Conservation (phyloP, 139 green algal species). For the Coccomyxa sp. region DNA sequence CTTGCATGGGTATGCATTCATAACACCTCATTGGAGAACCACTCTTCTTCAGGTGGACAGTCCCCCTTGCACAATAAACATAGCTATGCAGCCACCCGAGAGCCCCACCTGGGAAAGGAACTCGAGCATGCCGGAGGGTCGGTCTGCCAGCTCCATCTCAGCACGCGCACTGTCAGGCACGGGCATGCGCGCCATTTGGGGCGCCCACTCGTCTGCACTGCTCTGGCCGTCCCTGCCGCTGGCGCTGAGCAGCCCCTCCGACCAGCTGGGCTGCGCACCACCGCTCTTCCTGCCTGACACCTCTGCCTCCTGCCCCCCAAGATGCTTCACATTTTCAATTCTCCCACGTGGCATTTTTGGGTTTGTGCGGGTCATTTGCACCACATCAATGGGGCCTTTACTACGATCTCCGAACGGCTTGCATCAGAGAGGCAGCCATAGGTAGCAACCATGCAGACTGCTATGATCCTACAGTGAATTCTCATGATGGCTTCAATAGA, state of each 20-base stretch:
- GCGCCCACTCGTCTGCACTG: background rate
- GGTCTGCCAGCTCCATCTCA: constrained; percentile 22
- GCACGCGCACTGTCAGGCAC: background rate
- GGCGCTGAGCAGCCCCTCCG: background rate
- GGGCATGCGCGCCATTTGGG: constrained; percentile 8
- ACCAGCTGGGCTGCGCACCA: background rate
- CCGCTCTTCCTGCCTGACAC: background rate
- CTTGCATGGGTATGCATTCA: too few species aligned
- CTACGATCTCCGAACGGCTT: too few species aligned
- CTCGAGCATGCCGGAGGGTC: constrained; percentile 5
- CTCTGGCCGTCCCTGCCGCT: background rate
- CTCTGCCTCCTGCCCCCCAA: too few species aligned
- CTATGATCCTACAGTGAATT: too few species aligned
- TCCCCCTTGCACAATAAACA: background rate
- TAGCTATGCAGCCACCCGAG: background rate
- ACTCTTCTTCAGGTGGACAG: constrained; percentile 1
- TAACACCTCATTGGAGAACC: too few species aligned
- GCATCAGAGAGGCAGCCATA: too few species aligned
- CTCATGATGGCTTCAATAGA: too few species aligned
- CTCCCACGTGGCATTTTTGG: too few species aligned
- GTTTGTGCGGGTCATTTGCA: too few species aligned
- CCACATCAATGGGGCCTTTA: too few species aligned
- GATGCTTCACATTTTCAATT: too few species aligned
- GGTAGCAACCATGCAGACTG: too few species aligned
- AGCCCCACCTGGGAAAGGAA: constrained; percentile 7